Percentiles rank a stretch among this genome's conserved stretches.
Conservation (phyloP, 257 asterid genomes). For the Petunia secreta region DNA sequence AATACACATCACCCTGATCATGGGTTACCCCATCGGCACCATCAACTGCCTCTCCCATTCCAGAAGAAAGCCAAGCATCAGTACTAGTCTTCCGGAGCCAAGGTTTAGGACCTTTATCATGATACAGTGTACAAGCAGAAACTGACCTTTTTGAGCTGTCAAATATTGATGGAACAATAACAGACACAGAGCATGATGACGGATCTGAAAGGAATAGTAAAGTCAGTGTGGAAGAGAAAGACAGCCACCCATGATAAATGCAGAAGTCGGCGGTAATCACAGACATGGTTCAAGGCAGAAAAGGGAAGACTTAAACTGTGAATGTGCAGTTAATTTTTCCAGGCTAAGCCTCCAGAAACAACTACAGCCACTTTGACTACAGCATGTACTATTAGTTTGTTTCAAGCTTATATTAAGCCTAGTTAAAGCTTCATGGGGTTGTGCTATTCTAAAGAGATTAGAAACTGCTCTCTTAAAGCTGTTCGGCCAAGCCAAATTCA, state of each 20-base stretch:
- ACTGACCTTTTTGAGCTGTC: constrained; percentile 64
- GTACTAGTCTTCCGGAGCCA: constrained; percentile 97
- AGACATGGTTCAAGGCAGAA: constrained; percentile 4
- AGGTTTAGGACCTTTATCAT: constrained; percentile 89
- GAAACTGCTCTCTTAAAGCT: too few relatives aligned
- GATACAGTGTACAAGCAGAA: constrained; percentile 90
- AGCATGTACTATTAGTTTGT: neutral
- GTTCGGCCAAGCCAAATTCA: too few relatives aligned
- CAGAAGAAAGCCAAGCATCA: constrained; percentile 99
- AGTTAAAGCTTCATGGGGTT: neutral
- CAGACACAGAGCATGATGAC: constrained; percentile 79
- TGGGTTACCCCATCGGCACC: constrained; percentile 84
- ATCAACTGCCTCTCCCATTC: constrained; percentile 83
- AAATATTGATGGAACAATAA: constrained; percentile 63
- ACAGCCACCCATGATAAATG: constrained; percentile 1
- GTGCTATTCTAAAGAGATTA: too few relatives aligned
- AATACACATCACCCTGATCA: constrained; percentile 92
- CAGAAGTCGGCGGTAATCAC: neutral
- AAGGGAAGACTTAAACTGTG: constrained; percentile 7
- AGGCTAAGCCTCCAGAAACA: neutral
- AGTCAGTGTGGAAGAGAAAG: constrained; percentile 22
- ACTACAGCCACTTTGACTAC: neutral
- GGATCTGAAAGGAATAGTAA: constrained; percentile 58
- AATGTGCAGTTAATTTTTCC: neutral
- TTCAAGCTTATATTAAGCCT: neutral